Evolutionary conservation across 305 asterid genomes (phyloP), one percentile per base, ranked within the genome.

Genomic region (Solanum hybrid): DNA sequence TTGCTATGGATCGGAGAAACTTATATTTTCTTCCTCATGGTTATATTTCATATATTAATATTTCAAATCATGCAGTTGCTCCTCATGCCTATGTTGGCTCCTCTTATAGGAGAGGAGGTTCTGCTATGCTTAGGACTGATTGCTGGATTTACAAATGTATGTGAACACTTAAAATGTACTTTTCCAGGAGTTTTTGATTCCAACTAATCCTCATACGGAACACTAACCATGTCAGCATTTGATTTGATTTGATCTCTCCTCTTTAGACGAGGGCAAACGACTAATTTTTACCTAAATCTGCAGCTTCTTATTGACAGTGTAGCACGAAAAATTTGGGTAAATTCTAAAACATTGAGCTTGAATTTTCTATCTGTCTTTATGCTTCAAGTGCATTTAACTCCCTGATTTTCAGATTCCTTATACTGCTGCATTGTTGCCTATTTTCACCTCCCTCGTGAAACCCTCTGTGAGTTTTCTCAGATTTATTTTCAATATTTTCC

Each of bases 31-130:
- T 16, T 87, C 26, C 26, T 31, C 40, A 3, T 31, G 31, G 46
- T 87, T 73, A 40, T 75, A 27, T 46, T 82, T 46, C 26, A 31
- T 82, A 20, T 82, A 46, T 29, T 46, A 29, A 51, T 27, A 17
- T 46, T 84, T 84, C 17, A 56, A 82, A 84, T 84, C 38, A n/a
- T 87, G 76, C 46, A 75, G 89, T 35, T 87, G 10, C 71, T 87
- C 31, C 76, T 87, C 73, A 73, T 87, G 85, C 89, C 86, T 38
- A 42, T 37, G 64, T 36, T 87, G 89, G 89, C 86, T 32, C 85
- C 89, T 75, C 29, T 75, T 73, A 40, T 29, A 72, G 89, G 89
- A 42, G 89, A 87, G 86, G 89, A 87, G 56, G 64, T 87, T 42
- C 82, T 87, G 16, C 56, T 75, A 6, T 87, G 89, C 85, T 13